These are phyloP conservation scores for Dichomitus squalens DNA, from an alignment of 1,284 basidiomycete genomes.

Conservation along the genomic window DNA sequence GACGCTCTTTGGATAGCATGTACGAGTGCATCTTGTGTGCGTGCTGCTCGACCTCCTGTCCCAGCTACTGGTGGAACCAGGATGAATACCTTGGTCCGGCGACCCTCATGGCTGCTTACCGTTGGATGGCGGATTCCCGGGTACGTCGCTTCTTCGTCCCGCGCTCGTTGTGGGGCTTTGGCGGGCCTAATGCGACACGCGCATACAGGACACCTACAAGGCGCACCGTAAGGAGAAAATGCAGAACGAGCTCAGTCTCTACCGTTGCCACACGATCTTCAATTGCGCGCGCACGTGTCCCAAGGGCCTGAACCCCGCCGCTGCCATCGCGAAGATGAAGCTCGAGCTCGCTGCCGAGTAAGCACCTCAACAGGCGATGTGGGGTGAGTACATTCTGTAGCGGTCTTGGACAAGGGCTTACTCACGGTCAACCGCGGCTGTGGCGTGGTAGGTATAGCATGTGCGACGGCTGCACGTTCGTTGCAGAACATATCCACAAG, in stretches of 20 bases:
- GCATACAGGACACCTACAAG: constrained; percentile 71
- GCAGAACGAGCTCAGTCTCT: constrained; percentile 94
- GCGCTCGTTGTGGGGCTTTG: too few species aligned
- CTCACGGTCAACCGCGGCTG: background rate
- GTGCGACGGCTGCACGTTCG: background rate
- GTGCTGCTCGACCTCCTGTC: constrained; percentile 97
- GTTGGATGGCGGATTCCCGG: constrained; percentile 98
- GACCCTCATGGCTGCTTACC: constrained; percentile 92
- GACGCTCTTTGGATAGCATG: too few species aligned
- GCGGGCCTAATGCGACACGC: background rate
- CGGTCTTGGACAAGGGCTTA: background rate
- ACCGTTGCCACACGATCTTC: constrained; percentile 95
- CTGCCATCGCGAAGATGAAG: constrained; percentile 89
- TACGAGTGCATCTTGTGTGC: constrained; percentile 97
- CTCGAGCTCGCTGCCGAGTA: constrained; percentile 81
- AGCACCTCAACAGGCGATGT: background rate
- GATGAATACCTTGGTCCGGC: constrained; percentile 98
- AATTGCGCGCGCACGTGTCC: constrained; percentile 95
- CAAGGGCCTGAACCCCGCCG: constrained; percentile 92
- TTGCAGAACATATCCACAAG: constrained; percentile 15
- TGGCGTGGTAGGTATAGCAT: constrained; percentile 2
- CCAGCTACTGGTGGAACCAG: constrained; percentile 99
- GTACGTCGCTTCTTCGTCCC: constrained; percentile 45
- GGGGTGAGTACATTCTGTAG: constrained; percentile 9
- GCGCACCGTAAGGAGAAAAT: constrained; percentile 88